Percentiles rank a stretch among this genome's conserved stretches.
Conservation (phyloP, 2,329 filamentous ascomycete genomes). For the Thyridium curvatum region DNA sequence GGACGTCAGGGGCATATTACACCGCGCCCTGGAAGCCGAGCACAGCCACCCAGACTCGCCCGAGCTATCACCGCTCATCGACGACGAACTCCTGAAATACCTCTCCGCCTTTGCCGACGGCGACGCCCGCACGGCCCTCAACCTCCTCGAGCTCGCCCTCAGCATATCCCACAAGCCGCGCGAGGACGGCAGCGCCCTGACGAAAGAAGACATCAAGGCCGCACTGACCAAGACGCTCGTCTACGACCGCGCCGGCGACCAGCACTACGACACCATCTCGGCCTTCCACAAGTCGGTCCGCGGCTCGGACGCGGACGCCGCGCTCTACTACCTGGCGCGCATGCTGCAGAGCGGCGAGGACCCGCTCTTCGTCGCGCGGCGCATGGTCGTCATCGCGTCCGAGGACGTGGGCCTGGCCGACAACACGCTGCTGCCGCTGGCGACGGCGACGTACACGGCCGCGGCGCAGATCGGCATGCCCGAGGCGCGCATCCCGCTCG, state of each 20-base stretch:
- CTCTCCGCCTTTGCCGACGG: constrained; percentile 84
- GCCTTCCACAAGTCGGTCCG: constrained; percentile 95
- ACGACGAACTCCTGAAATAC: constrained; percentile 72
- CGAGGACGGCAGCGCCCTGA: constrained; percentile 39
- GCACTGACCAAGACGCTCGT: constrained; percentile 87
- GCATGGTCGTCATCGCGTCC: constrained; percentile 90
- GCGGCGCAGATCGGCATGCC: constrained; percentile 79
- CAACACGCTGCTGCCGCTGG: constrained; percentile 73
- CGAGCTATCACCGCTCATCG: constrained; percentile 51
- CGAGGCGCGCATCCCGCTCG: constrained; percentile 87
- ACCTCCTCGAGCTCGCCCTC: constrained; percentile 84
- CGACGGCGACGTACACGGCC: constrained; percentile 79
- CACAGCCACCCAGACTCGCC: constrained; percentile 1
- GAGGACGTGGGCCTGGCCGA: constrained; percentile 93
- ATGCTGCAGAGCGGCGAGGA: constrained; percentile 97
- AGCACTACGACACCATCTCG: constrained; percentile 92
- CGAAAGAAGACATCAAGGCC: constrained; percentile 70
- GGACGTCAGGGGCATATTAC: constrained; percentile 67
- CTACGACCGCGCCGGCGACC: constrained; percentile 90
- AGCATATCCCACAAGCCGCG: constrained; percentile 50
- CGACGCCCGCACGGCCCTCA: constrained; percentile 87
- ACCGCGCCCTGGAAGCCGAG: constrained; percentile 66
- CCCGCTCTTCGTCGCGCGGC: constrained; percentile 82
- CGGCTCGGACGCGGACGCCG: constrained; percentile 77
- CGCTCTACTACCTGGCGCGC: constrained; percentile 88